Evolutionary conservation across 352 stramenopile species (phyloP), one percentile per base, ranked within the genome.

Genomic region (Globisporangium recalcitrans): DNA sequence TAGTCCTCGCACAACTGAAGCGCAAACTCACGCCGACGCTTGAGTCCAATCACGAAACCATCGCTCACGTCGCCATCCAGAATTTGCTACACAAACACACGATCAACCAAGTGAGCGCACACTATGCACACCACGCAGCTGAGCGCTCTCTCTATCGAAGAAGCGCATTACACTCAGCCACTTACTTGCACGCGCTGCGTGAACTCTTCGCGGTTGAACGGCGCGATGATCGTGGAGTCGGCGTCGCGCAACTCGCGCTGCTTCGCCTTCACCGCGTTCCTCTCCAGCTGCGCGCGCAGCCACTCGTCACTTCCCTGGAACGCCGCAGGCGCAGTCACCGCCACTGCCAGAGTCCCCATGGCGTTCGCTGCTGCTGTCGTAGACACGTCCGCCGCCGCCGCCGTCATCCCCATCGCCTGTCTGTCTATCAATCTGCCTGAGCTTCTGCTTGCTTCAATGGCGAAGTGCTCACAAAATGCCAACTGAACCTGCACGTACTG

Each of bases 21-120:
- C 38, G 83, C 85, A 48, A 95, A 90, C 62, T 93, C 85, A 62
- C 82, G 76, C 3, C 81, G 80, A 19, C 76, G 77, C 71, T 95
- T 95, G 54, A 93, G 73, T 3, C 80, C 79, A 51, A 91, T 90
- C 29, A 95, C 85, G 51, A 95, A 95, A 42, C 85, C 85, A n/a
- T 85, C 81, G 59, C 78, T 85, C 46, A 80, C 76, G 19, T 92
- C 80, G 7, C 72, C 77, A 46, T 85, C 79, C 34, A 92, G 58
- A 11, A 90, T 77, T 52, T 75, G 69, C 79, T 88, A 8, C 10
- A 27, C 16, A 27, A 27, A 52, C 49, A 27, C 42, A 64, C 60
- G 32, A 21, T 16, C 11, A 58, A 27, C 4, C 52, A 58, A 46
- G 38, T 46, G 31, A 32, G 22, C n/a, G 14, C 32, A 47, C 4